Conservation (phyloP, 495 filamentous ascomycete species). For the Aspergillus conjunctus region DNA sequence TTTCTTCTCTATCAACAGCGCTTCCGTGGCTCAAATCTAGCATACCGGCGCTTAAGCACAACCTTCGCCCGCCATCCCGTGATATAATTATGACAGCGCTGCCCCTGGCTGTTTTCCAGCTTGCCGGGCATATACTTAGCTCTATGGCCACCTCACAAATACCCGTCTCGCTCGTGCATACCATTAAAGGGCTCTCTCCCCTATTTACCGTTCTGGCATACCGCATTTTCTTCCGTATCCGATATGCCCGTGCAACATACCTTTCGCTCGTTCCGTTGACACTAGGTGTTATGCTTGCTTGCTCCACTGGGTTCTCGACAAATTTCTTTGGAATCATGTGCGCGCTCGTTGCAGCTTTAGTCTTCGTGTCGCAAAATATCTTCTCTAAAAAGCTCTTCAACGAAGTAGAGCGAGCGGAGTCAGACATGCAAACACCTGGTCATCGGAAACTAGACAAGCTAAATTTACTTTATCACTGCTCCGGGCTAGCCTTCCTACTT, state of each 20-base stretch:
- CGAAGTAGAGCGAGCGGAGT: constrained; percentile 79
- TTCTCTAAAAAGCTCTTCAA: constrained; percentile 99
- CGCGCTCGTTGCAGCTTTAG: constrained; percentile 81
- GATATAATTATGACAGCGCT: constrained; percentile 86
- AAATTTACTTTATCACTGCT: constrained; percentile 95
- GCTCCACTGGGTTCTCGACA: constrained; percentile 82
- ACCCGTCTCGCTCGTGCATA: constrained; percentile 95
- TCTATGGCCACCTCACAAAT: constrained; percentile 93
- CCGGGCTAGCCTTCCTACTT: constrained; percentile 83
- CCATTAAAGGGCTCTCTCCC: constrained; percentile 98
- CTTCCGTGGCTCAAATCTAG: constrained; percentile 66
- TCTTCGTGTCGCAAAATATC: constrained; percentile 99
- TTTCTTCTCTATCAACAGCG: constrained; percentile 68
- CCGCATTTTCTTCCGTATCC: constrained; percentile 81
- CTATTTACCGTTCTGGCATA: constrained; percentile 95
- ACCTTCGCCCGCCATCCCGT: constrained; percentile 76
- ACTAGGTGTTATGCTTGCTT: constrained; percentile 90
- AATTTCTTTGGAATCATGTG: constrained; percentile 86
- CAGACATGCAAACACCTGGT: constrained; percentile 58
- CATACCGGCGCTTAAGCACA: constrained; percentile 78
- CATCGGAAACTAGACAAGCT: constrained; percentile 89
- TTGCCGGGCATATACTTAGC: constrained; percentile 89
- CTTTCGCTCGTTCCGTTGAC: constrained; percentile 91
- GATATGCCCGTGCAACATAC: constrained; percentile 86
- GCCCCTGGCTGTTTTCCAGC: constrained; percentile 88